These are phyloP conservation scores for Pichia exigua DNA, from an alignment of 805 yeast species.

Conservation along the genomic window DNA sequence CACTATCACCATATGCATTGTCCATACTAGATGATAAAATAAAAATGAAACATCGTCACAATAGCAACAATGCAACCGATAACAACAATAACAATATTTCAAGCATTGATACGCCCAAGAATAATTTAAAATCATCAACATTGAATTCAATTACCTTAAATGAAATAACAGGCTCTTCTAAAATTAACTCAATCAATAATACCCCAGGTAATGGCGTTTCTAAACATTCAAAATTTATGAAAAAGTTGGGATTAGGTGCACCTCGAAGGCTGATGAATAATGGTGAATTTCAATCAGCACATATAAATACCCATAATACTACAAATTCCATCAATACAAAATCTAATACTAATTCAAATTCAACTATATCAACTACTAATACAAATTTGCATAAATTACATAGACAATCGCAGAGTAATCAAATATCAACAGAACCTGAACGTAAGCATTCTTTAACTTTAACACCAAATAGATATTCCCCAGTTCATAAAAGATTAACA, in stretches of 20 bases:
- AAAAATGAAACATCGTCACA: conserved; percentile 7
- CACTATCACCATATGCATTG: conserved; percentile 45
- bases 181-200: conserved; percentile 6
- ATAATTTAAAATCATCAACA: not conserved
- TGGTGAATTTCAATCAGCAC: conserved; percentile 6
- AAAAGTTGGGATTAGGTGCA: conserved; percentile 39
- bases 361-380: not conserved
- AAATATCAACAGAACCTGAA: not conserved
- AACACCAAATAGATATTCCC: conserved; percentile 18
- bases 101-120: conserved; percentile 1
- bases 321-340: not conserved
- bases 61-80: not conserved
- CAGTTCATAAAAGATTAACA: conserved; percentile 14
- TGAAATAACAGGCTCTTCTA: conserved; percentile 2
- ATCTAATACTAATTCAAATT: not conserved
- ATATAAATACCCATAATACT: not conserved
- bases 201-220: conserved; percentile 8
- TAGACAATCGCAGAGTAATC: not conserved
- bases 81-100: not conserved
- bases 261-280: conserved; percentile 36
- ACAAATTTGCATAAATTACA: not conserved
- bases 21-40: conserved; percentile 35
- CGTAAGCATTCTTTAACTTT: conserved; percentile 2
- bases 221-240: conserved; percentile 16
- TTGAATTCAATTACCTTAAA: conserved; percentile 7